phyloP scores from a whole-genome alignment of 768 basidiomycete genomes.

The Pisolithus orientalis region DNA sequence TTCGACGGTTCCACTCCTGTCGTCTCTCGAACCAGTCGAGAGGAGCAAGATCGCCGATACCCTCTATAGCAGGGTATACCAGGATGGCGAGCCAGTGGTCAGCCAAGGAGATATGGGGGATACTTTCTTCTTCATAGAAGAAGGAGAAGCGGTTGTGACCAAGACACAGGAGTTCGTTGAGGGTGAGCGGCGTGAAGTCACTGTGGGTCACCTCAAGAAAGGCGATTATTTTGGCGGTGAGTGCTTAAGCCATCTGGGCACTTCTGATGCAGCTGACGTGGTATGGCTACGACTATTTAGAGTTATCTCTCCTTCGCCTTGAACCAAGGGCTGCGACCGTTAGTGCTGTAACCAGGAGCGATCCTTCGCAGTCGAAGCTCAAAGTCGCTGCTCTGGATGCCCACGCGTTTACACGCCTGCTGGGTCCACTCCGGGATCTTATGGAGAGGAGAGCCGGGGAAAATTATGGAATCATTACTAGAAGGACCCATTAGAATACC shows the following conservation, averaged over 20 bases:
- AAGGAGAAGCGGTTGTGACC: constrained; percentile 83
- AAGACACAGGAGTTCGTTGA: constrained; percentile 61
- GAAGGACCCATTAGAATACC: constrained; percentile 26
- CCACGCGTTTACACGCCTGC: constrained; percentile 86
- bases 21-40: constrained; percentile 80
- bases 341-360: constrained; percentile 53
- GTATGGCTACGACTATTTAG: constrained; percentile 34
- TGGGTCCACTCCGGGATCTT: constrained; percentile 88
- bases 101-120: constrained; percentile 92
- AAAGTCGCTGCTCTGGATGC: constrained; percentile 94
- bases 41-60: constrained; percentile 97
- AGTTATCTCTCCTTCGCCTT: constrained; percentile 82
- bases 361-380: constrained; percentile 54
- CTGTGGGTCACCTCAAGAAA: constrained; percentile 72
- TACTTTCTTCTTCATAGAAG: constrained; percentile 97
- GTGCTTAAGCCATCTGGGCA: constrained; percentile 13
- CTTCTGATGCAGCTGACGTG: constrained; percentile 3
- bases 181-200: constrained; percentile 54
- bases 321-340: constrained; percentile 97
- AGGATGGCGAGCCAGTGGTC: constrained; percentile 84
- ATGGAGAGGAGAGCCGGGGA: constrained; percentile 89
- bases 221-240: constrained; percentile 98
- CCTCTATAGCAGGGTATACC: constrained; percentile 74
- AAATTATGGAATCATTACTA: constrained; percentile 43
- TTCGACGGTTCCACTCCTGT: constrained; percentile 81